Evolutionary conservation across 2,329 filamentous ascomycete species (phyloP).

Genomic region (Monascus ruber): DNA sequence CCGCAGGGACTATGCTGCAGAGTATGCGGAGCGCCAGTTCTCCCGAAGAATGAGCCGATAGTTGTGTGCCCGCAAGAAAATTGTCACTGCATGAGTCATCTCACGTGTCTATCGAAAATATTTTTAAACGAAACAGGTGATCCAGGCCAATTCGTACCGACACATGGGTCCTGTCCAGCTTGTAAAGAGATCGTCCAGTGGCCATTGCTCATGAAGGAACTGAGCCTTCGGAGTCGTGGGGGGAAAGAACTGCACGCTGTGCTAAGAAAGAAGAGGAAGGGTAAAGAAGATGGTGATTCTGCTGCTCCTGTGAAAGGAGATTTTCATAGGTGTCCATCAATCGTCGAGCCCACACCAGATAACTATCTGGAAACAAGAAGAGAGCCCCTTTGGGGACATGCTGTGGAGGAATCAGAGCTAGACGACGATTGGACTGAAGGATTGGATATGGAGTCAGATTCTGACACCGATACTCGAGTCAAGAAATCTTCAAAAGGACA

Average conservation of each 20-base stretch:
- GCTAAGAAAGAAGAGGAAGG: conserved; percentile 47
- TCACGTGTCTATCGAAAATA: conserved; percentile 43
- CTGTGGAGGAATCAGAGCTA: conserved; percentile 13
- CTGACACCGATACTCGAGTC: conserved; percentile 8
- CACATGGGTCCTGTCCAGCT: conserved; percentile 56
- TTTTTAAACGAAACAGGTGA: conserved; percentile 37
- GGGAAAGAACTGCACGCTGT: conserved; percentile 54
- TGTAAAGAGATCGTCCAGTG: conserved; percentile 57
- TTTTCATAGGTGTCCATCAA: conserved; percentile 1
- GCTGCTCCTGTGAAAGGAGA: conserved; percentile 1
- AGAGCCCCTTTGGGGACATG: conserved; percentile 8
- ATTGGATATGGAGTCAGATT: conserved; percentile 16
- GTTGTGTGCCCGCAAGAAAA: conserved; percentile 40
- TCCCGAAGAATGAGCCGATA: conserved; percentile 28
- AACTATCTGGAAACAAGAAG: conserved; percentile 4
- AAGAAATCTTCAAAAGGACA: conserved; percentile 4
- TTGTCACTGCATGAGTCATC: conserved; percentile 42
- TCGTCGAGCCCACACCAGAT: conserved; percentile 4
- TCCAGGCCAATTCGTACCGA: conserved; percentile 48
- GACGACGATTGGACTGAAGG: conserved; percentile 24
- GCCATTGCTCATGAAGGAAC: conserved; percentile 69
- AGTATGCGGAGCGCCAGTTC: conserved; percentile 36
- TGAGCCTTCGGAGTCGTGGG: conserved; percentile 62
- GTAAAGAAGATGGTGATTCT: conserved; percentile 15
- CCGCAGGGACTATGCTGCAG: conserved; percentile 31